Base-by-base conservation (phyloP, 1,284 basidiomycete species). In the Fistulinella cinereoalba region DNA sequence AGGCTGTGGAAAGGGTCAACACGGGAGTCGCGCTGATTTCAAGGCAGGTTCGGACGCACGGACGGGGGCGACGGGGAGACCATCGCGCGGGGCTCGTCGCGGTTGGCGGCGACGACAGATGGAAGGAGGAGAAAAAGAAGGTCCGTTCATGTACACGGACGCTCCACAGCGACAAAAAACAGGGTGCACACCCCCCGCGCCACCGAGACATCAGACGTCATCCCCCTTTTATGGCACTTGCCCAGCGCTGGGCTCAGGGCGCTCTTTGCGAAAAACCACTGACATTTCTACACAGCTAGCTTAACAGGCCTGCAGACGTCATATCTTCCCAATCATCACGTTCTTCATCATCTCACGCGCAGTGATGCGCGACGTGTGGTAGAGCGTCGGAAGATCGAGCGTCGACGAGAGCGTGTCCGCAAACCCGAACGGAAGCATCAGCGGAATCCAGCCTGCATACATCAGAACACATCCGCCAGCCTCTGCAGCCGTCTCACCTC, bases 371-470 rank as follows among this genome's bases (percentile, higher is more conserved):
- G 77, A 72, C 0, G 95, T 98, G 56, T 85, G 74, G 65, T 83
- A 93, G 49, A 98, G 73, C 0, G 93, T 92, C 10, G 79, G 79
- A 43, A 92, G 56, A 69, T 99, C 96, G 16, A 98, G 79, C 3
- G 96, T 98, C 6, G 94, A 97, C 16, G 82, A 83, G 45, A 98
- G 55, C 6, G 77, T 77, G 67, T 99, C 97, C 16, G 88, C 86
- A 34, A 95, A 79, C 0, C 96, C 96, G 57, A 99, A 97, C 0
- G 95, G 94, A 49, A 95, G 64, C 92, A 94, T 94, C 34, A 83
- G 71, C 1, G 92, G 90, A 57, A 94, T 93, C 89, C 91, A 95
- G 32, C 90, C 89, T 92, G 42, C 1, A 9, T 42, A 21, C 45
- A 33, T 36, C 15, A 18, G 38, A 9, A 40, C 27, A 39, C 11